phyloP scores from a whole-genome alignment of 306 rosid species.

The Fragaria nilgerrensis region DNA sequence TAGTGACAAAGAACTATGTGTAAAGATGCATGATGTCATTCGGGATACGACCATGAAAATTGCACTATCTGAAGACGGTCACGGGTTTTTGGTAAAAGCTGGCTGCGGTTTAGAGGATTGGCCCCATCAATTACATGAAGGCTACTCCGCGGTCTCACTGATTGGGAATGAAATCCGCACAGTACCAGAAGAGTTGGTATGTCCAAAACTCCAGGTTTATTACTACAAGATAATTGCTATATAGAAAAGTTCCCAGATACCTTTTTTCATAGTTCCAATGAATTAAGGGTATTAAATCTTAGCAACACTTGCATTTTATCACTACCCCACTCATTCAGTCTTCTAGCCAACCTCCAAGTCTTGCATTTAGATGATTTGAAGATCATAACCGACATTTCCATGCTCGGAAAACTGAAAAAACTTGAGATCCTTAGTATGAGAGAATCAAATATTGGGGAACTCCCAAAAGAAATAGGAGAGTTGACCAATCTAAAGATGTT shows the following conservation, averaged over 20 bases:
- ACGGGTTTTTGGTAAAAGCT: slow-evolving; percentile 7
- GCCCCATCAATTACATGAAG: slow-evolving; percentile 3
- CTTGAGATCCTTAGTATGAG: background rate
- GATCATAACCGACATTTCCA: background rate
- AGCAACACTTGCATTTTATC: background rate
- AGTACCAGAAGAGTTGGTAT: slow-evolving; percentile 7
- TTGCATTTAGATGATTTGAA: background rate
- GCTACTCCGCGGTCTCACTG: slow-evolving; percentile 8
- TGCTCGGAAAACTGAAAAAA: background rate
- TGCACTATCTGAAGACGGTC: slow-evolving; percentile 1
- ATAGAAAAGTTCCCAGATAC: background rate
- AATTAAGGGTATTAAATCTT: background rate
- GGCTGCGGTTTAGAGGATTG: background rate
- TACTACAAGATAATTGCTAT: background rate
- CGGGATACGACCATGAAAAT: slow-evolving; percentile 23
- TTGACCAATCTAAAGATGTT: background rate
- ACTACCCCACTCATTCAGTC: background rate
- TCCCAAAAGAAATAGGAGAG: background rate
- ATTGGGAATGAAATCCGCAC: background rate
- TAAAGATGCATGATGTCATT: slow-evolving; percentile 36
- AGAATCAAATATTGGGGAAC: background rate
- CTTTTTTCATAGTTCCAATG: background rate
- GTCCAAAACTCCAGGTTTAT: slow-evolving; percentile 16
- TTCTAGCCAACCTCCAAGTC: background rate
- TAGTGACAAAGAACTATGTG: background rate